Evolutionary conservation across 2,329 filamentous ascomycete species (phyloP).

Genomic region (Lecanicillium sp.): DNA sequence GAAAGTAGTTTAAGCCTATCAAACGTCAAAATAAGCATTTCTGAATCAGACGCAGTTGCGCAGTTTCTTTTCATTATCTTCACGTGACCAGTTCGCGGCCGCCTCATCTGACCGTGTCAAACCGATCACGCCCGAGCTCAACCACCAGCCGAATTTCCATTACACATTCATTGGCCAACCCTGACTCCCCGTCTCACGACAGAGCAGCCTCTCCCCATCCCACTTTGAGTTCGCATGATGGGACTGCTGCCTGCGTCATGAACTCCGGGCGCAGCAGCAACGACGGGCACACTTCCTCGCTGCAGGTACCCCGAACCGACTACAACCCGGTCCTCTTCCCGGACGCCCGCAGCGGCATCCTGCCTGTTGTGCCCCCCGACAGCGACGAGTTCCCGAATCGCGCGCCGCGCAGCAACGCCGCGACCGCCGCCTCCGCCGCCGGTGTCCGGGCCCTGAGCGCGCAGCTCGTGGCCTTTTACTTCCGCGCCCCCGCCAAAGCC

Average conservation of each 20-base stretch:
- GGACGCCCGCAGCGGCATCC: constrained; percentile 31
- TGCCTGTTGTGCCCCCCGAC: constrained; percentile 40
- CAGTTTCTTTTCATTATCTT: neutral
- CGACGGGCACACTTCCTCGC: constrained; percentile 15
- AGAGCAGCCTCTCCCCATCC: too few relatives aligned
- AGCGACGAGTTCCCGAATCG: constrained; percentile 39
- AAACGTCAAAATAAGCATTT: too few relatives aligned
- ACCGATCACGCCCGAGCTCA: constrained; percentile 5
- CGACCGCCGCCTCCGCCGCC: constrained; percentile 74
- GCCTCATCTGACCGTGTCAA: constrained; percentile 4
- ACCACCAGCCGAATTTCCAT: neutral
- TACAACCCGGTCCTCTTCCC: constrained; percentile 20
- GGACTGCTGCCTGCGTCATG: constrained; percentile 13
- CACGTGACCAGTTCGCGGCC: constrained; percentile 5
- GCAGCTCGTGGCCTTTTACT: constrained; percentile 84
- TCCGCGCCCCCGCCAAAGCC: constrained; percentile 82
- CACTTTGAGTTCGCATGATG: too few relatives aligned
- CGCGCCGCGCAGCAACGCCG: constrained; percentile 47
- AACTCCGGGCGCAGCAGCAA: constrained; percentile 23
- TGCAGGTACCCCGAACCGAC: constrained; percentile 22
- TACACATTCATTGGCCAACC: neutral
- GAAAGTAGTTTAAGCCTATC: too few relatives aligned
- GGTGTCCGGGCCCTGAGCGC: constrained; percentile 77
- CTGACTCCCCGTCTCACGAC: neutral
- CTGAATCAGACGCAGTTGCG: too few relatives aligned